A percentile compares a stretch with the other conserved stretches of the same genome.
Conservation (phyloP, 345 rosid species). For the Eutrema japonicum region DNA sequence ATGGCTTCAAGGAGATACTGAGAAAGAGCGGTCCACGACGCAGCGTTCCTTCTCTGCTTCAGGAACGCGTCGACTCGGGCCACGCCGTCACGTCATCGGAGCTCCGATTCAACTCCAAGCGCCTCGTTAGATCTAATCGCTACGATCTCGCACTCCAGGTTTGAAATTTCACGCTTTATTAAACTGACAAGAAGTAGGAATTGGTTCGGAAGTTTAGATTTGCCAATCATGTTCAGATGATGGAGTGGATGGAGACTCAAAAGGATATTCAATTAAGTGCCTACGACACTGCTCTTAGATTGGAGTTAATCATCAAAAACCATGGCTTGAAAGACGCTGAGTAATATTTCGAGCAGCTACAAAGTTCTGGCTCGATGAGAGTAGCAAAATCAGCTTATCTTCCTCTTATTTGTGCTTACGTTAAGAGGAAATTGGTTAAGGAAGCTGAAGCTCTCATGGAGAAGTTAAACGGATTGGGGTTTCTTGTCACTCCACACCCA, state of each 20-base stretch:
- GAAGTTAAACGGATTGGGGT: constrained; percentile 51
- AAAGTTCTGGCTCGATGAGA: constrained; percentile 23
- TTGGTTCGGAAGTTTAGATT: background rate
- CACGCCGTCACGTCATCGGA: constrained; percentile 44
- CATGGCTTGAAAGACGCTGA: constrained; percentile 52
- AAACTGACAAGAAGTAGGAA: background rate
- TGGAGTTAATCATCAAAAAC: constrained; percentile 54
- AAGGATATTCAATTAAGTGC: constrained; percentile 39
- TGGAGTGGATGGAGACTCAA: constrained; percentile 58
- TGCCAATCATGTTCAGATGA: constrained; percentile 41
- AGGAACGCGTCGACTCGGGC: constrained; percentile 50
- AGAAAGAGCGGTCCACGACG: constrained; percentile 42
- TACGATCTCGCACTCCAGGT: constrained; percentile 64
- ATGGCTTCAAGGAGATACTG: constrained; percentile 45
- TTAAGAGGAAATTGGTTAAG: constrained; percentile 42
- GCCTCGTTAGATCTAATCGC: constrained; percentile 49
- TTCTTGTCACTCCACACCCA: constrained; percentile 57
- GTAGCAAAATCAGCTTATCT: constrained; percentile 50
- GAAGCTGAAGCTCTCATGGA: constrained; percentile 64
- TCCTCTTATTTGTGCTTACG: constrained; percentile 59
- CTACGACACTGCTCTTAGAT: constrained; percentile 45
- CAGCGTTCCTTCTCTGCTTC: constrained; percentile 45
- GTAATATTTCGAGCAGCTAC: constrained; percentile 48
- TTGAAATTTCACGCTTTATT: background rate
- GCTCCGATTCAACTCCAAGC: constrained; percentile 50